Evolutionary conservation across 139 green algal species (phyloP), one percentile per base, ranked within the genome.

Genomic region (Desmodesmus armatus): DNA sequence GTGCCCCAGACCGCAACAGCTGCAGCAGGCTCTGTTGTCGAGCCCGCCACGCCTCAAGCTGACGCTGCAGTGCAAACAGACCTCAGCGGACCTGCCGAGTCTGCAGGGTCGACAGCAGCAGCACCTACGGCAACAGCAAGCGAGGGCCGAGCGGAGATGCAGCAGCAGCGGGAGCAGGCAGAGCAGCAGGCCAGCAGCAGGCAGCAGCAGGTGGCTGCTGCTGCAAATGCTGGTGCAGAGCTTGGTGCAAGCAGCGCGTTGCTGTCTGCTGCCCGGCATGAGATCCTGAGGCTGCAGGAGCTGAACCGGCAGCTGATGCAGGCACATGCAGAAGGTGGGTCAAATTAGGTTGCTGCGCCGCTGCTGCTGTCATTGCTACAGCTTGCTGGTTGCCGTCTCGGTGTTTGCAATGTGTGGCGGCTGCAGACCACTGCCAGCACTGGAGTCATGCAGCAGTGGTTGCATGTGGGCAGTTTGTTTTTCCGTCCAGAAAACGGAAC

Each of bases 261-360:
- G 41, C 53, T 90, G 51, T 55, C 66, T 37, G 86, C 80, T 67
- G 86, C 86, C n/a, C 49, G 81, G 40, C 86, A 84, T 31, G 86
- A 90, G 80, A 87, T 90, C 19, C 43, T 82, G 80, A 19, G 86
- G 21, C 67, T 90, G 65, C 84, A 87, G 74, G 80, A 90, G 5
- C 63, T 90, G 21, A 87, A 90, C 35, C 58, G 80, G 80, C 65
- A 76, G 27, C 81, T 90, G 81, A 73, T 87, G 65, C 60, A 87
- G 29, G 33, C 67, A 62, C 80, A 80, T 73, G 80, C 67, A 21
- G 17, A 73, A 71, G 80, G 80, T 86, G 40, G 21, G 75, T 67
- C 9, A 2, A 47, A 29, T 49, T 2, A 21, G 17, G n/a, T 17
- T 15, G 66, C 9, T 44, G 1, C 9, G 66, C n/a, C n/a, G n/a